Evolutionary conservation across 2,329 filamentous ascomycete species (phyloP), one percentile per base, ranked within the genome.

Genomic region (Sclerotinia spermophila): DNA sequence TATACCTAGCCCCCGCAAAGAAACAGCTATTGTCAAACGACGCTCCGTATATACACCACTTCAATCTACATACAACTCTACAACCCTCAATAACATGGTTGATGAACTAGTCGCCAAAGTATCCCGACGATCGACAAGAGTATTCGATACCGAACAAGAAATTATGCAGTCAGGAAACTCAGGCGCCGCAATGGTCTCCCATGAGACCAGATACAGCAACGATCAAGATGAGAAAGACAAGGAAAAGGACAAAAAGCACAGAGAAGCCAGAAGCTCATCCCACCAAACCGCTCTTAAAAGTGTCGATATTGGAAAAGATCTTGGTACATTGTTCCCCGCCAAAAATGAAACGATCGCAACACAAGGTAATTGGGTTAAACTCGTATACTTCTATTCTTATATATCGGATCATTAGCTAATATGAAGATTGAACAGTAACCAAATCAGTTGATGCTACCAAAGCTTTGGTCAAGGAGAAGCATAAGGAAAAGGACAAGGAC

Each of bases 81-180:
- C 45, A 15, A 27, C 7, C 24, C n/a, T 27, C 24, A 35, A 53
- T 27, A 73, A 58, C 27, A 74, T 73, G 72, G 56, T 68, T 21
- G 71, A 71, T 24, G 73, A 61, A 56, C 58, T 40, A 7, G 69
- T 40, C 44, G 56, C 70, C 13, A 70, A 67, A 51, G 64, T 76
- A 40, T 76, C 76, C 38, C 73, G 73, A 68, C 70, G 74, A 51
- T 73, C 75, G 24, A 74, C 74, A 17, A 73, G 74, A 69, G 42
- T 70, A 2, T 76, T 74, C 62, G 64, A 33, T 13, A 71, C 73
- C 51, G 74, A 76, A 21, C 69, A 74, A 53, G 69, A 69, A 44
- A 48, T 35, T 45, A 67, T 68, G 61, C 71, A 70, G 44, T 53
- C n/a, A 33, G 62, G 62, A 65, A 71, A 58, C 33, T 61, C 55